Base-by-base conservation (phyloP, 1,284 basidiomycete genomes). In the Trichosporon faecale region DNA sequence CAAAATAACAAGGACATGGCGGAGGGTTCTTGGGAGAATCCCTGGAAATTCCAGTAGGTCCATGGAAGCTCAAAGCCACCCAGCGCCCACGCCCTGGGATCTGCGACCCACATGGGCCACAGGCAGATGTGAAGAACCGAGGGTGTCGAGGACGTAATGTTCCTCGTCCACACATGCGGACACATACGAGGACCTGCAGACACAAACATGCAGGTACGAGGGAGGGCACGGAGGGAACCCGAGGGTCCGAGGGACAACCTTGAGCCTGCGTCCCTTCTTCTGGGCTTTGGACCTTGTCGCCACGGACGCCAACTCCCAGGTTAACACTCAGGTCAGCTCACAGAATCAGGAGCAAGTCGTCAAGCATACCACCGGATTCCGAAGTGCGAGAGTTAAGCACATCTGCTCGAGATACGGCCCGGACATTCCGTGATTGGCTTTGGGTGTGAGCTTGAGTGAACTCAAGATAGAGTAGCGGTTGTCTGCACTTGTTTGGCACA, bases 311-410 rank as follows among this genome's bases (percentile, higher is more conserved):
- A 12, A 8, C 21, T 25, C n/a, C 18, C 49, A 52, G 49, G 21
- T 52, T 12, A 52, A 21, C n/a, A 8, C 18, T n/a, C 49, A 52
- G 49, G 49, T n/a, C 16, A 44, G 40, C 40, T n/a, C 35, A 37
- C 35, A 37, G 6, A 18, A 21, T 52, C 49, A 52, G 49, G 49
- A 52, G 21, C 21, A 21, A 52, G 49, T 52, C 11, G 49, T 52
- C 49, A 52, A 52, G 49, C 49, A 52, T 52, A 52, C 49, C 49
- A 52, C 49, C 49, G 40, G 49, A 52, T 52, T 52, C 49, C 49
- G 49, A 25, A 52, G 49, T 52, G 49, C 49, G 49, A 52, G 23
- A 52, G 21, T 52, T 52, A 52, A 8, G 23, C 49, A 52, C 49
- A 52, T 8, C 16, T 25, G 49, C 49, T 25, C 21, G 21, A 23